Percentiles rank a stretch among this genome's conserved stretches.
These are phyloP conservation scores for Claviceps spartinae DNA, from an alignment of 2,329 filamentous ascomycete species.

Conservation along the genomic window DNA sequence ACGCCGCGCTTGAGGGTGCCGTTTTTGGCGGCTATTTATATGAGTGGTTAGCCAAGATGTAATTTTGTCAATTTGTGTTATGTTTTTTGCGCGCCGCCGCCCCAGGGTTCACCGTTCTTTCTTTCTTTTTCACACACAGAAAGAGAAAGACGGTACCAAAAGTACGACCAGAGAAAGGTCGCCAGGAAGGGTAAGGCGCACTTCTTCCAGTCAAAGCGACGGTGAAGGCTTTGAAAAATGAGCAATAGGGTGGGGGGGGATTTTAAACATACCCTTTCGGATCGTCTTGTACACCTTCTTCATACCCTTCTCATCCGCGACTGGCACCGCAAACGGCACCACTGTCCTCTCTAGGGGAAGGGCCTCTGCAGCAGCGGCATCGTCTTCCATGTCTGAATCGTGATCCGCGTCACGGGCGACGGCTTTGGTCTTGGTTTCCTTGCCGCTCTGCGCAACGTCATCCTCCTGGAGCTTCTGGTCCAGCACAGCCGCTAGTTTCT, in stretches of 20 bases:
- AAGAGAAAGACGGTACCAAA: neutral
- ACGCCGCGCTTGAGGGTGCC: slow-evolving; percentile 95
- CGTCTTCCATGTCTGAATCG: slow-evolving; percentile 33
- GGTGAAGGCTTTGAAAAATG: neutral
- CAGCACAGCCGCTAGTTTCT: slow-evolving; percentile 53
- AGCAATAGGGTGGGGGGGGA: slow-evolving; percentile 1
- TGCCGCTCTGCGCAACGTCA: slow-evolving; percentile 26
- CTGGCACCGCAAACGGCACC: slow-evolving; percentile 71
- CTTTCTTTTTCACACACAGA: neutral
- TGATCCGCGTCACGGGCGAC: slow-evolving; percentile 22
- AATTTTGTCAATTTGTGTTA: neutral
- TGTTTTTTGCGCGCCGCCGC: too few species aligned
- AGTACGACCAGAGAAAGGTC: too few species aligned
- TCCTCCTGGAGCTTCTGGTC: slow-evolving; percentile 51
- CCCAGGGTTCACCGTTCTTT: neutral
- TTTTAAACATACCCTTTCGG: slow-evolving; percentile 35
- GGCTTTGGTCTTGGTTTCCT: slow-evolving; percentile 22
- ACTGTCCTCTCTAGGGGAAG: slow-evolving; percentile 40
- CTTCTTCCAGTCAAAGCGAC: neutral
- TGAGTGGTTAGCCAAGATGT: neutral
- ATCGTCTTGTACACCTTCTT: slow-evolving; percentile 48
- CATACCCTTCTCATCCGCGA: slow-evolving; percentile 64
- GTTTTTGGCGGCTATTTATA: slow-evolving; percentile 65
- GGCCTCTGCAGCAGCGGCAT: slow-evolving; percentile 25
- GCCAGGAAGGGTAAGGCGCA: neutral